phyloP scores from a whole-genome alignment of 2,329 filamentous ascomycete genomes.

The Lecanicillium sp. region DNA sequence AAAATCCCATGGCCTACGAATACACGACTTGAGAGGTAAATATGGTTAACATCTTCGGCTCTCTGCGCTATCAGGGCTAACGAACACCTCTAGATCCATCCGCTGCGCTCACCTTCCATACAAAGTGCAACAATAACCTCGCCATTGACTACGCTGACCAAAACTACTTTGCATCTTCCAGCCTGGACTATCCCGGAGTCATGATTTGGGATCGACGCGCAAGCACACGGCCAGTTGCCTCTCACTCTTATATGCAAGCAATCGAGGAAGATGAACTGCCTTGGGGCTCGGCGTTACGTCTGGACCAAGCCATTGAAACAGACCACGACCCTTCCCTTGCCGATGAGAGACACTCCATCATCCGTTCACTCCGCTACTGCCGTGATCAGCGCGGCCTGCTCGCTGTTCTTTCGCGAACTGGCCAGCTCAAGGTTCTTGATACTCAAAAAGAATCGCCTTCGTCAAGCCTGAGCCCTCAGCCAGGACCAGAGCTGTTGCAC shows the following conservation, averaged over 20 bases:
- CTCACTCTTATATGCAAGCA: constrained; percentile 46
- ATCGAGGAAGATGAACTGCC: constrained; percentile 54
- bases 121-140: constrained; percentile 62
- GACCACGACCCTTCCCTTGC: constrained; percentile 40
- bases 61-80: background rate
- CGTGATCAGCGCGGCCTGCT: constrained; percentile 54
- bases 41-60: background rate
- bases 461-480: constrained; percentile 25
- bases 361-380: constrained; percentile 56
- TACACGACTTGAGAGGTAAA: constrained; percentile 72
- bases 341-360: constrained; percentile 52
- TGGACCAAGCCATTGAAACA: constrained; percentile 50
- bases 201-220: constrained; percentile 72
- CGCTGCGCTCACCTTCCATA: constrained; percentile 52
- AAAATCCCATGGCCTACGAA: constrained; percentile 64
- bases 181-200: constrained; percentile 64
- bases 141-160: constrained; percentile 73
- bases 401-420: constrained; percentile 53
- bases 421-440: constrained; percentile 55
- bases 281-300: constrained; percentile 53
- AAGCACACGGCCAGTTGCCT: constrained; percentile 43
- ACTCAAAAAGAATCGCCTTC: constrained; percentile 47
- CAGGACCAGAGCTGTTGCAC: constrained; percentile 51
- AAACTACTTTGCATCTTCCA: constrained; percentile 79
- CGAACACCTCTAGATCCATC: constrained; percentile 33